Evolutionary conservation across 331 rosid genomes (phyloP).

Genomic region (Telfairia occidentalis): DNA sequence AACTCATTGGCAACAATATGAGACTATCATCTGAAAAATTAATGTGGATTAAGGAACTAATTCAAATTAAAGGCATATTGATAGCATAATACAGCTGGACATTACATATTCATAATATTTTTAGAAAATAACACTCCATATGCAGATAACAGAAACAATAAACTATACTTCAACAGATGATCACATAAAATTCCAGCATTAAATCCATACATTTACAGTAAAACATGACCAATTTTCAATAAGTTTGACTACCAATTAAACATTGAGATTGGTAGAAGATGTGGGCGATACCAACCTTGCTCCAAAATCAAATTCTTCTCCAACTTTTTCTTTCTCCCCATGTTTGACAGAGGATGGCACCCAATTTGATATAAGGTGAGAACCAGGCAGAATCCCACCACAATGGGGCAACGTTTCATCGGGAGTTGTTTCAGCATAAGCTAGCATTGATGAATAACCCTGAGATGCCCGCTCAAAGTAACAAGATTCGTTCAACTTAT

Average conservation of each 20-base stretch:
- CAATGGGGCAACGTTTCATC: constrained; percentile 20
- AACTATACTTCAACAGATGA: not conserved
- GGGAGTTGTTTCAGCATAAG: constrained; percentile 22
- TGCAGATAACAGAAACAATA: not conserved
- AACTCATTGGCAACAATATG: not conserved
- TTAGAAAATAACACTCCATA: not conserved
- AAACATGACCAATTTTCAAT: not conserved
- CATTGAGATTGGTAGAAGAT: not conserved
- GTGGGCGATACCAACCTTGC: constrained; percentile 52
- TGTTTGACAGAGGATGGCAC: constrained; percentile 38
- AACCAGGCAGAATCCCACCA: constrained; percentile 39
- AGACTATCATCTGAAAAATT: not conserved
- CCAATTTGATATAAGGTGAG: constrained; percentile 80
- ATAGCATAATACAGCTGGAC: not conserved
- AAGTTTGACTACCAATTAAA: not conserved
- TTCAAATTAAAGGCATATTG: not conserved
- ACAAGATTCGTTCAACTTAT: constrained; percentile 27
- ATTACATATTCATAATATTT: not conserved
- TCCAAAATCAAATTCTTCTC: constrained; percentile 74
- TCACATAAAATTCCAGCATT: not conserved
- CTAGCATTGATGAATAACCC: constrained; percentile 26
- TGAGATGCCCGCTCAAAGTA: constrained; percentile 26
- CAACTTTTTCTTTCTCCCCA: constrained; percentile 28
- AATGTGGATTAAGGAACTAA: not conserved
- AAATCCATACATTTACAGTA: not conserved